These are phyloP conservation scores for Coniochaeta sp. DNA, from an alignment of 2,329 filamentous ascomycete genomes.

Conservation along the genomic window DNA sequence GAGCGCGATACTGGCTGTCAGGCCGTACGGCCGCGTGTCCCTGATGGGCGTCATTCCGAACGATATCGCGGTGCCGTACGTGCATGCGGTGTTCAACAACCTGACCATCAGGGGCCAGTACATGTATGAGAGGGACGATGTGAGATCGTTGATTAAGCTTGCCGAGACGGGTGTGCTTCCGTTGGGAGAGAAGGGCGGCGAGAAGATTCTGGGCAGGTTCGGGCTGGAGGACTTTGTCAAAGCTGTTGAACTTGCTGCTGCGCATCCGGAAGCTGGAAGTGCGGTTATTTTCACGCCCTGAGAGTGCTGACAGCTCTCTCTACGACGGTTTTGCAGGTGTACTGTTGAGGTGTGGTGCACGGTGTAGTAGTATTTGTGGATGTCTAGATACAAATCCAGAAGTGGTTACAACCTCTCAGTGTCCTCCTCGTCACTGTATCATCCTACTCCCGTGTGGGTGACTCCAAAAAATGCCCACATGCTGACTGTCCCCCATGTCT, in stretches of 20 bases:
- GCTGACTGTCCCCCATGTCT: too few species aligned
- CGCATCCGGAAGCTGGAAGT: neutral
- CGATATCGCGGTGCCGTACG: conserved; percentile 19
- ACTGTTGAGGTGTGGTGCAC: too few species aligned
- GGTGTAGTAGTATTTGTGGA: too few species aligned
- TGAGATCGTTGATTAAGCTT: conserved; percentile 32
- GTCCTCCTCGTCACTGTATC: too few species aligned
- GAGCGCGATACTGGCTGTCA: conserved; percentile 24
- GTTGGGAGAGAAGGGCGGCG: conserved; percentile 17
- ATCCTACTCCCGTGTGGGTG: too few species aligned
- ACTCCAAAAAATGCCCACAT: too few species aligned
- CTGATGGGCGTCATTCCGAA: conserved; percentile 22
- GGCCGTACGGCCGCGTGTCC: conserved; percentile 24
- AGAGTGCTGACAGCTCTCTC: too few species aligned
- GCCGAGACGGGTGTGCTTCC: conserved; percentile 28
- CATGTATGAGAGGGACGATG: conserved; percentile 37
- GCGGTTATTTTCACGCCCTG: neutral
- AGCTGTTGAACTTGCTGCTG: neutral
- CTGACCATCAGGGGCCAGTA: conserved; percentile 30
- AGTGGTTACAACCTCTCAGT: too few species aligned
- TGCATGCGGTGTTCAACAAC: conserved; percentile 21
- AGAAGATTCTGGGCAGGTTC: conserved; percentile 15
- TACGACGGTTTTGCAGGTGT: too few species aligned
- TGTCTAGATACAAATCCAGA: too few species aligned
- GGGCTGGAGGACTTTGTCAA: conserved; percentile 36